Conservation (phyloP, 345 rosid genomes). For the Rhodamnia rubescens region DNA sequence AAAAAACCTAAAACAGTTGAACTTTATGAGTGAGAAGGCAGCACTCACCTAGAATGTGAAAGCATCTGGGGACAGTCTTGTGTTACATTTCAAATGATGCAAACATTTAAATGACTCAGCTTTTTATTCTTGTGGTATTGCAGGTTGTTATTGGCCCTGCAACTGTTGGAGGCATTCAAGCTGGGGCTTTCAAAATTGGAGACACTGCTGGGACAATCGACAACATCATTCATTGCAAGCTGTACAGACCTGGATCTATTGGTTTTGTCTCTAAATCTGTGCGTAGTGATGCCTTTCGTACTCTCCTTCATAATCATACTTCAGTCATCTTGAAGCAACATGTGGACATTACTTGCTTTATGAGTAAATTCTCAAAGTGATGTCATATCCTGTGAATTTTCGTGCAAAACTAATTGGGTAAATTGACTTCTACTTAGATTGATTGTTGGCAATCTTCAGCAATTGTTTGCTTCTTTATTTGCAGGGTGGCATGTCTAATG, state of each 20-base stretch:
- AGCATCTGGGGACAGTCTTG: neutral
- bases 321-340: neutral
- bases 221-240: slow-evolving; percentile 81
- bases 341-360: neutral
- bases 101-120: neutral
- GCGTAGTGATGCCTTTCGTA: slow-evolving; percentile 12
- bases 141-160: slow-evolving; percentile 99
- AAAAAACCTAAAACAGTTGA: neutral
- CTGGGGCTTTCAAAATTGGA: slow-evolving; percentile 97
- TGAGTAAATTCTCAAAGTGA: neutral
- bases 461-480: neutral
- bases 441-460: neutral
- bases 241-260: slow-evolving; percentile 95
- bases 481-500: slow-evolving; percentile 99
- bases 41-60: neutral
- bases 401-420: neutral
- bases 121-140: slow-evolving; percentile 8
- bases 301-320: neutral
- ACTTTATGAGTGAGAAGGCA: neutral
- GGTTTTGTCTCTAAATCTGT: slow-evolving; percentile 99
- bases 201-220: slow-evolving; percentile 99
- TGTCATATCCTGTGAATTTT: neutral
- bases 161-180: slow-evolving; percentile 97
- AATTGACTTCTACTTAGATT: neutral
- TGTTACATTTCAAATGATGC: neutral